Evolutionary conservation across 495 filamentous ascomycete genomes (phyloP).

Genomic region (Hapsidospora chrysogenum): DNA sequence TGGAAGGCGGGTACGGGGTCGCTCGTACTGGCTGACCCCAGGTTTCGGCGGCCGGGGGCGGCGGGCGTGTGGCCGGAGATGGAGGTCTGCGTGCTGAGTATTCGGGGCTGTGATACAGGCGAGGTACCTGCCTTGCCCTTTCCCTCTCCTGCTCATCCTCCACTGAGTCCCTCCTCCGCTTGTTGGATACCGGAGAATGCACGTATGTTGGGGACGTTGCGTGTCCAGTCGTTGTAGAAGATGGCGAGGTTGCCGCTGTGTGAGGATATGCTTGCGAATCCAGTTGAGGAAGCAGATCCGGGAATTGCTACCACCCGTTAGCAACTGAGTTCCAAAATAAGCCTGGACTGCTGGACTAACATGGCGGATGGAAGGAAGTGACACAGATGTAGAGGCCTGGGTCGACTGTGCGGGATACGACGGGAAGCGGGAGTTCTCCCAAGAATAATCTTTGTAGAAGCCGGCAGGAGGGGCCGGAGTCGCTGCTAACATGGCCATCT

Average conservation of each 20-base stretch:
- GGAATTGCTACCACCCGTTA: background rate
- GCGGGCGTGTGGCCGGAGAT: no score
- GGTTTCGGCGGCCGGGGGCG: no score
- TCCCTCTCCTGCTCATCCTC: conserved; percentile 13
- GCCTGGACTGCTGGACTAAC: no score
- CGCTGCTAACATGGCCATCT: background rate
- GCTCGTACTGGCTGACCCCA: no score
- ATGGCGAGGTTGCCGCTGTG: no score
- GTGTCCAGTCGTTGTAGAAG: no score
- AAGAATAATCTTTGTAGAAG: background rate
- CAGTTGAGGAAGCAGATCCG: background rate
- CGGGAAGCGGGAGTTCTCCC: background rate
- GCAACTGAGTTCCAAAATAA: no score
- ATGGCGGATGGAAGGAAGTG: background rate
- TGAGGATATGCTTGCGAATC: no score
- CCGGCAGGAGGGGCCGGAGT: background rate
- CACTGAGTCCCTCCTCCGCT: conserved; percentile 17
- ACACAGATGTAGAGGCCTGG: background rate
- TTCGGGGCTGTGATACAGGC: conserved; percentile 9
- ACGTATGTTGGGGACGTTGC: conserved; percentile 16
- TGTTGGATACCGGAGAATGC: conserved; percentile 18
- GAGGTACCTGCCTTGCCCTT: conserved; percentile 14
- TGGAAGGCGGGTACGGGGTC: background rate
- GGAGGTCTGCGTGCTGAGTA: background rate
- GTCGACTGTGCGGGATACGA: background rate